A percentile compares a stretch with the other conserved stretches of the same genome.
Evolutionary conservation across 1,284 basidiomycete genomes (phyloP).

Genomic region (Lignosus rhinocerotis): DNA sequence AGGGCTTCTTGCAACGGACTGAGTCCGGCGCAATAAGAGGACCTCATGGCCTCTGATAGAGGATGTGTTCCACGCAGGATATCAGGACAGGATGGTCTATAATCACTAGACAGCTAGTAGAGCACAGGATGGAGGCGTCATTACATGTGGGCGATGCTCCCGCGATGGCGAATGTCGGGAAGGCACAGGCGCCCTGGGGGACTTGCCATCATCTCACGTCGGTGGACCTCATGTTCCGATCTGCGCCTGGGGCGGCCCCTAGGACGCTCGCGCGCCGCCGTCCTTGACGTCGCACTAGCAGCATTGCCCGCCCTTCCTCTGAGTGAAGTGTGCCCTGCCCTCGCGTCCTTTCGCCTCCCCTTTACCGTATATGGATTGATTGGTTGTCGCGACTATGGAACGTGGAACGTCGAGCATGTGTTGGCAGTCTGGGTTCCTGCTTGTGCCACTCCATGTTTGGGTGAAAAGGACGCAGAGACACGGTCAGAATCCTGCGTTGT

Average conservation of each 20-base stretch:
- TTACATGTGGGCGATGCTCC: not conserved
- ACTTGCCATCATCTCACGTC: slow-evolving; percentile 1
- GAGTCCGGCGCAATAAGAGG: no score
- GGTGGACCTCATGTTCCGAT: slow-evolving; percentile 12
- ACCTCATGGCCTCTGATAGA: no score
- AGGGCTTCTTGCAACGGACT: no score
- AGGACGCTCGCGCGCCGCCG: not conserved
- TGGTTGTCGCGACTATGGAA: not conserved
- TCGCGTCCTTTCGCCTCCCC: not conserved
- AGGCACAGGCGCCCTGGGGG: not conserved
- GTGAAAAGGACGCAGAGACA: not conserved
- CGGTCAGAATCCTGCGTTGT: not conserved
- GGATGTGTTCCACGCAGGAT: not conserved
- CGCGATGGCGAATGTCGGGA: not conserved
- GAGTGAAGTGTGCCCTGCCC: not conserved
- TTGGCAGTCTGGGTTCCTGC: not conserved
- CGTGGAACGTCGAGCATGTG: not conserved
- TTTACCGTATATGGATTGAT: not conserved
- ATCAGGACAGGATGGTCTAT: not conserved
- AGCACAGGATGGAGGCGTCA: not conserved
- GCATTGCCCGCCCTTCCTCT: not conserved
- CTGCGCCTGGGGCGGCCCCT: not conserved
- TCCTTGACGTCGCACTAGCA: not conserved
- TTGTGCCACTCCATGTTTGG: not conserved
- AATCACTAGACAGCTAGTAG: not conserved